Evolutionary conservation across 202 grass and related monocot genomes (phyloP).

Genomic region (Setaria italica): DNA sequence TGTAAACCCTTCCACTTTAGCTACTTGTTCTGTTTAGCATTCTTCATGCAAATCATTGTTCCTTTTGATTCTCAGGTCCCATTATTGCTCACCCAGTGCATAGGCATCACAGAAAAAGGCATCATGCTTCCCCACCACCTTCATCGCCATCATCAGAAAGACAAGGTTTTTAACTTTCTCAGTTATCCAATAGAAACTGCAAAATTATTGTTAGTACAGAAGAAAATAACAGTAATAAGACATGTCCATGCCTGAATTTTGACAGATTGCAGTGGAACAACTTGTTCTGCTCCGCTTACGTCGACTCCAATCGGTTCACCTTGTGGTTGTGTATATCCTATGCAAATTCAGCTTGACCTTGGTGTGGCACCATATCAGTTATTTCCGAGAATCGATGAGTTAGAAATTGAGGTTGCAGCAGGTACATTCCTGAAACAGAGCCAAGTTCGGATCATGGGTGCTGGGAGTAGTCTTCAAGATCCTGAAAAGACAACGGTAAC

Average conservation of each 20-base stretch:
- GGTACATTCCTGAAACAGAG: slow-evolving; percentile 80
- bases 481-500: slow-evolving; percentile 74
- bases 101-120: slow-evolving; percentile 58
- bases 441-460: slow-evolving; percentile 86
- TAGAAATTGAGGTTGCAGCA: slow-evolving; percentile 74
- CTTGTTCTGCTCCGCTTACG: slow-evolving; percentile 74
- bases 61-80: slow-evolving; percentile 42
- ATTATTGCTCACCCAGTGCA: slow-evolving; percentile 35
- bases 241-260: slow-evolving; percentile 22
- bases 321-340: slow-evolving; percentile 83
- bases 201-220: slow-evolving; percentile 33
- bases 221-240: slow-evolving; percentile 26
- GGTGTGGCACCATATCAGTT: slow-evolving; percentile 70
- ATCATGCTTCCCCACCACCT: slow-evolving; percentile 47
- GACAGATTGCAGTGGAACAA: slow-evolving; percentile 66
- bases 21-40: slow-evolving; percentile 4
- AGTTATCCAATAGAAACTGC: background rate
- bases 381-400: slow-evolving; percentile 73
- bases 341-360: slow-evolving; percentile 78
- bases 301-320: slow-evolving; percentile 84
- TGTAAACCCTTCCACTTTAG: background rate
- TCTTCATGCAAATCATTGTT: slow-evolving; percentile 14
- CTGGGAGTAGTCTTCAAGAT: slow-evolving; percentile 59
- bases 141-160: slow-evolving; percentile 51
- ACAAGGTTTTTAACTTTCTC: slow-evolving; percentile 58